Evolutionary conservation across 805 yeast species (phyloP).

Genomic region (Suhomyces kilbournensis): DNA sequence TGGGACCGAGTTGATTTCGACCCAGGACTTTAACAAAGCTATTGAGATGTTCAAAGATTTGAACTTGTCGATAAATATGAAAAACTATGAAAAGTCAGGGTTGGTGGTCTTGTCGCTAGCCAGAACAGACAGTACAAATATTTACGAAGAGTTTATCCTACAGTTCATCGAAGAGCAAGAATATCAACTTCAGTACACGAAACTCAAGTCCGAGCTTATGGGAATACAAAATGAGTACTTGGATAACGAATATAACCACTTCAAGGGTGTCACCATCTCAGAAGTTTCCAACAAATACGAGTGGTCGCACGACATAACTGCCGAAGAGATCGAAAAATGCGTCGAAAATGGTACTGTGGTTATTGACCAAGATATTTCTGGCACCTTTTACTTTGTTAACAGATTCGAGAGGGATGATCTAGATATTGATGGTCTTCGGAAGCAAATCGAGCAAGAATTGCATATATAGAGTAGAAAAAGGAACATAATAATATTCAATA

Average conservation of each 20-base stretch:
- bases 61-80: slow-evolving; percentile 52
- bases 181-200: slow-evolving; percentile 20
- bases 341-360: slow-evolving; percentile 56
- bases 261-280: slow-evolving; percentile 34
- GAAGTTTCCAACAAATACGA: slow-evolving; percentile 49
- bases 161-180: slow-evolving; percentile 23
- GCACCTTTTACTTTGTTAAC: slow-evolving; percentile 61
- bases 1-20: slow-evolving; percentile 65
- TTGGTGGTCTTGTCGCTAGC: slow-evolving; percentile 29
- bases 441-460: slow-evolving; percentile 9
- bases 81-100: slow-evolving; percentile 32
- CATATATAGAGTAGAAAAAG: neutral
- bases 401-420: slow-evolving; percentile 15
- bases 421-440: slow-evolving; percentile 6
- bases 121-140: slow-evolving; percentile 14
- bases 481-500: neutral
- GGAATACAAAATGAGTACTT: slow-evolving; percentile 17
- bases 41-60: slow-evolving; percentile 54
- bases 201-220: slow-evolving; percentile 21
- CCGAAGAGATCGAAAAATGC: slow-evolving; percentile 60
- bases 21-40: slow-evolving; percentile 64
- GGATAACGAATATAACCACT: slow-evolving; percentile 15
- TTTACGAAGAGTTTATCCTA: slow-evolving; percentile 29
- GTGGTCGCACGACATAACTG: slow-evolving; percentile 66
- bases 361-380: slow-evolving; percentile 66